Conservation (phyloP, 208 protist species). For the Trypanosomatidae sp. region DNA sequence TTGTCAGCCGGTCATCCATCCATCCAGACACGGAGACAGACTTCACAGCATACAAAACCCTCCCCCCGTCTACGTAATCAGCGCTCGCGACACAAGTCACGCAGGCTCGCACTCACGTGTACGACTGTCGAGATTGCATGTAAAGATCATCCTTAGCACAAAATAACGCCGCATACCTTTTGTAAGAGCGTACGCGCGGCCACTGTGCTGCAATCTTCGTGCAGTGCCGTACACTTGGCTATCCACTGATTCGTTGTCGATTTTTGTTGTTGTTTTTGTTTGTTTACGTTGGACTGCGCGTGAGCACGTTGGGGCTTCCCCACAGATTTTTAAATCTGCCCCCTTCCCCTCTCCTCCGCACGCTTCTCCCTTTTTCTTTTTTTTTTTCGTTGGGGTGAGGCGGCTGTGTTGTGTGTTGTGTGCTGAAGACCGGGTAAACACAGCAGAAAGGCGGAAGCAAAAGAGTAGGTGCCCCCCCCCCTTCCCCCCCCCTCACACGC, state of each 20-base stretch:
- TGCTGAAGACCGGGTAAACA: background rate
- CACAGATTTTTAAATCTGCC: conserved; percentile 15
- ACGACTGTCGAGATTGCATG: background rate
- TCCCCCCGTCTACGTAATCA: background rate
- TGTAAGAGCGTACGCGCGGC: background rate
- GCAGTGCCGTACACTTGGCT: background rate
- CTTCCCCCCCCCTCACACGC: background rate
- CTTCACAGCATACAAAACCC: background rate
- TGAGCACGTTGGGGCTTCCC: background rate
- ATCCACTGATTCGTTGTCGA: background rate
- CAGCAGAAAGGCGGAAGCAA: background rate
- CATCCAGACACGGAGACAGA: background rate
- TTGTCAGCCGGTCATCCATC: background rate
- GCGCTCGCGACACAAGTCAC: background rate
- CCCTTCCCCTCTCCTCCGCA: background rate
- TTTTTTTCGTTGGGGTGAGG: background rate
- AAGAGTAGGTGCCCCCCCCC: background rate
- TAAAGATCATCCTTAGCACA: background rate
- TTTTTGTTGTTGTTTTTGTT: background rate
- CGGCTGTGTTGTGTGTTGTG: background rate
- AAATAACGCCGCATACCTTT: background rate
- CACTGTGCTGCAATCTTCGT: background rate
- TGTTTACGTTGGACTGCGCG: background rate
- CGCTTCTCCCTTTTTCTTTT: background rate
- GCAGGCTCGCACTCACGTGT: background rate